Conservation (phyloP, 495 filamentous ascomycete species). For the Corynascus novoguineensis region DNA sequence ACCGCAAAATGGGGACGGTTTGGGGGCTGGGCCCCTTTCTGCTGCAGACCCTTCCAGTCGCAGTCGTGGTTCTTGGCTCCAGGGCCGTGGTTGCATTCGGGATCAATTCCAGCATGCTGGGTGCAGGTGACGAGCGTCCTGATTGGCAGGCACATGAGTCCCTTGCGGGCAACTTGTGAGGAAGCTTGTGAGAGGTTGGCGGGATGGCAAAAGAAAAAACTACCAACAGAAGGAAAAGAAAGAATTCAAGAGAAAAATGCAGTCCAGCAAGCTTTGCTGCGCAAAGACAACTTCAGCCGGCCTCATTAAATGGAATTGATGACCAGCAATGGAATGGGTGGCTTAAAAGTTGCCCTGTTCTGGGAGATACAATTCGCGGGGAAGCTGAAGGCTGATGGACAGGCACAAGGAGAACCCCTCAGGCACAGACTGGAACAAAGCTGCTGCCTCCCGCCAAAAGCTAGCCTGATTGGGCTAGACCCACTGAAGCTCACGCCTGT, state of each 20-base stretch:
- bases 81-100: constrained; percentile 12
- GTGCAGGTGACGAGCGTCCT: constrained; percentile 19
- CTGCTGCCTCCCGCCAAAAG: constrained; percentile 8
- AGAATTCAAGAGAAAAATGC: neutral
- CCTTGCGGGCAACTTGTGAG: neutral
- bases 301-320: neutral
- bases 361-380: too few species aligned
- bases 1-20: neutral
- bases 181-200: neutral
- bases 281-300: neutral
- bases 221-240: neutral
- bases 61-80: neutral
- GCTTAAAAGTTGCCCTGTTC: too few species aligned
- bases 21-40: constrained; percentile 1
- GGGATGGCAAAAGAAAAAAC: neutral
- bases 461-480: constrained; percentile 1
- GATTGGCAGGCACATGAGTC: constrained; percentile 18
- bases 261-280: neutral
- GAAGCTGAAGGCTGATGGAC: too few species aligned
- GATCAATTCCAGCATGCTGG: constrained; percentile 24
- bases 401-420: neutral
- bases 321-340: neutral
- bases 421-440: neutral
- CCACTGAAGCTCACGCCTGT: neutral
- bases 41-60: constrained; percentile 1